Percentiles rank a stretch among this genome's conserved stretches.
Conservation (phyloP, 2,329 filamentous ascomycete species). For the Mycosphaerelloides madeirae region DNA sequence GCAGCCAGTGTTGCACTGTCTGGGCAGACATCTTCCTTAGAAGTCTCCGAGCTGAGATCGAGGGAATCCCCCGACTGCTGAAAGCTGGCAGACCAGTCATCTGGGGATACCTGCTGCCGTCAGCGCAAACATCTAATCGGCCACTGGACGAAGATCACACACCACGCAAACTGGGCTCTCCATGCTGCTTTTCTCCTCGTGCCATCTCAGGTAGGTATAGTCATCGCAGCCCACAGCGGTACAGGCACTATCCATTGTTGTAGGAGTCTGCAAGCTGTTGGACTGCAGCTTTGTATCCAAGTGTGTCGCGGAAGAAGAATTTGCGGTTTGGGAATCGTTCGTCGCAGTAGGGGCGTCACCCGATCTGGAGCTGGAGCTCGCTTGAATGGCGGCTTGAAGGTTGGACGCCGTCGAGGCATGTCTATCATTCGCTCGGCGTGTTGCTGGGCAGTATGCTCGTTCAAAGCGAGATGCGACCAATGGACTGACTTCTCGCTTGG, state of each 20-base stretch:
- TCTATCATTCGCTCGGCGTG: constrained; percentile 2
- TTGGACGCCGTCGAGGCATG: too few relatives aligned
- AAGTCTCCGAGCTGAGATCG: constrained; percentile 13
- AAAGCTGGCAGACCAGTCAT: constrained; percentile 35
- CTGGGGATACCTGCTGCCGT: constrained; percentile 12
- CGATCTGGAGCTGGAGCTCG: constrained; percentile 13
- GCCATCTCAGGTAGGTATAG: not conserved
- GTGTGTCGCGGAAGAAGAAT: not conserved
- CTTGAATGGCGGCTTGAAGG: too few relatives aligned
- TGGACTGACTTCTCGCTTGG: constrained; percentile 13
- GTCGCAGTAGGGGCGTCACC: constrained; percentile 13
- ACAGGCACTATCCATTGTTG: constrained; percentile 14
- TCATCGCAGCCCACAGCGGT: constrained; percentile 13
- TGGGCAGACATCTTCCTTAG: constrained; percentile 27
- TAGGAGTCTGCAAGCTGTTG: constrained; percentile 10
- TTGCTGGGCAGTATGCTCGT: constrained; percentile 21
- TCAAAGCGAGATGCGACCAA: constrained; percentile 31
- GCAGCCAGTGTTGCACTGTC: constrained; percentile 30
- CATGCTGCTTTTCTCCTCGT: constrained; percentile 1
- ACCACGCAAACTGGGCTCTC: constrained; percentile 3
- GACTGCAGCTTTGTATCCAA: too few relatives aligned
- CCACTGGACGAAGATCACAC: not conserved
- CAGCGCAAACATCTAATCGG: not conserved
- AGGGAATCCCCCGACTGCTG: constrained; percentile 28
- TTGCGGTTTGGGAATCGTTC: constrained; percentile 1